A percentile compares a stretch with the other conserved stretches of the same genome.
Evolutionary conservation across 192 early-diverging fungal genomes (phyloP).

Genomic region (Entophlyctis helioformis): DNA sequence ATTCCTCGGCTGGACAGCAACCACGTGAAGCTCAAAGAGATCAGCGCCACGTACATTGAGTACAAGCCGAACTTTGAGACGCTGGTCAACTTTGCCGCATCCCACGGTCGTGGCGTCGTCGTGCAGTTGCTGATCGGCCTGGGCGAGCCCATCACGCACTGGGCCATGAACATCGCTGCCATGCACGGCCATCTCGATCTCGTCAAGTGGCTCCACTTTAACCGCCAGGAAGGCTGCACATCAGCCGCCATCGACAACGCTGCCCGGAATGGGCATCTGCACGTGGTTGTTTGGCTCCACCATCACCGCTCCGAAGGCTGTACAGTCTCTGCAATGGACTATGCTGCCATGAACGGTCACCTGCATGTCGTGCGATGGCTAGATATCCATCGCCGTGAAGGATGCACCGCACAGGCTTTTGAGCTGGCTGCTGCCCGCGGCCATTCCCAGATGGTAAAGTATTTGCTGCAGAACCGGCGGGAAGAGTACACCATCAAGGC

Average conservation of each 20-base stretch:
- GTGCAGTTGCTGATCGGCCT: too few species aligned
- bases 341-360: constrained; percentile 10
- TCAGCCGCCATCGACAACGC: constrained; percentile 7
- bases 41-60: too few species aligned
- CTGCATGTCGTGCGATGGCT: constrained; percentile 8
- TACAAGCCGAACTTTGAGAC: too few species aligned
- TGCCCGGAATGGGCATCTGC: constrained; percentile 3
- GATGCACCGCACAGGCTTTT: constrained; percentile 13
- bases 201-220: constrained; percentile 2
- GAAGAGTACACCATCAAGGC: constrained; percentile 11
- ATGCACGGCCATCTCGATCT: constrained; percentile 5
- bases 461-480: constrained; percentile 8
- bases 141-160: too few species aligned
- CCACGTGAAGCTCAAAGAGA: too few species aligned
- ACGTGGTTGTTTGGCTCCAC: constrained; percentile 5
- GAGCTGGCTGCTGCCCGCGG: constrained; percentile 9
- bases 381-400: constrained; percentile 3
- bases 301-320: constrained; percentile 6
- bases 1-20: too few species aligned
- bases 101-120: too few species aligned
- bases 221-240: constrained; percentile 7
- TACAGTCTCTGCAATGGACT: constrained; percentile 9
- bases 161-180: constrained; percentile 9
- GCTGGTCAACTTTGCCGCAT: too few species aligned
- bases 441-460: constrained; percentile 8